phyloP scores from a whole-genome alignment of 2,329 filamentous ascomycete genomes.

The Emydomyces testavorans region DNA sequence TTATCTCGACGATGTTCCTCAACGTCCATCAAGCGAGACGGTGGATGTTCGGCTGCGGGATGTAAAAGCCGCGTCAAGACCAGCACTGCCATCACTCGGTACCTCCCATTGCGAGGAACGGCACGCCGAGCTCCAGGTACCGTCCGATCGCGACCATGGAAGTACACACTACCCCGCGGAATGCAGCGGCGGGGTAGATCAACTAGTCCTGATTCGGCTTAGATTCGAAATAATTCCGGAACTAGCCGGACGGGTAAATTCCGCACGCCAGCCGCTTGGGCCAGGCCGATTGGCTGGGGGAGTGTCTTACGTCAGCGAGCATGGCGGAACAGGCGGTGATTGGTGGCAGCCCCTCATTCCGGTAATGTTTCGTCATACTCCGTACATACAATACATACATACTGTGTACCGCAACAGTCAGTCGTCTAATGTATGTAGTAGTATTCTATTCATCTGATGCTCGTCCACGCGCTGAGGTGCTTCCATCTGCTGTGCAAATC shows the following conservation, averaged over 20 bases:
- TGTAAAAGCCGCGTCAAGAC: no score
- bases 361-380: no score
- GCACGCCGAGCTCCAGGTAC: background rate
- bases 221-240: conserved; percentile 6
- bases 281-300: conserved; percentile 2
- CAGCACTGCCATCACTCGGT: background rate
- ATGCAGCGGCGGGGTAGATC: background rate
- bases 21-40: background rate
- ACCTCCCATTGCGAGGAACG: background rate
- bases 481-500: conserved; percentile 3
- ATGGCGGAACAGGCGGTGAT: background rate
- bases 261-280: conserved; percentile 5
- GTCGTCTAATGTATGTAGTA: no score
- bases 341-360: no score
- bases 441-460: background rate
- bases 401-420: no score
- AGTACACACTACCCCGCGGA: no score
- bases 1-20: background rate
- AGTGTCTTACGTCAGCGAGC: background rate
- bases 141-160: background rate
- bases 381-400: no score
- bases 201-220: background rate
- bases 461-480: background rate
- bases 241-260: conserved; percentile 14
- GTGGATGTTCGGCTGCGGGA: no score